Evolutionary conservation across 768 basidiomycete species (phyloP), one percentile per base, ranked within the genome.

Genomic region (Leccinum uliginosum): DNA sequence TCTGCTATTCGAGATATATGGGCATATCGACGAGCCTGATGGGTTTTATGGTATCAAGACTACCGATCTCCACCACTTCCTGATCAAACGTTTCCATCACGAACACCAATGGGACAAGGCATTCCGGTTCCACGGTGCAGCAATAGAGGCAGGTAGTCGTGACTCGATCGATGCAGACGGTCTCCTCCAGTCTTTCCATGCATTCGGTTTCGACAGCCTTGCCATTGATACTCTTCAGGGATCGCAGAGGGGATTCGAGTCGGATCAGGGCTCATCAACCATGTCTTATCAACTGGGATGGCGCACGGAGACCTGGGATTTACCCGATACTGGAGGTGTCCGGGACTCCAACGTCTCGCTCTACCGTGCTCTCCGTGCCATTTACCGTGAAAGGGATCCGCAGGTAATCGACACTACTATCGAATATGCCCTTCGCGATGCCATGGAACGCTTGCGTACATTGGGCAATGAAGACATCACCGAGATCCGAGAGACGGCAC

Each of bases 21-120:
- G 86, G 53, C 89, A 93, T 63, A 93, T 99, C 58, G 95, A 97
- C 65, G 97, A 99, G 69, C 95, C 95, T 0, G 97, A 99, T 64
- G 94, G 97, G 2, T 99, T 99, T 70, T 99, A 99, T 71, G 93
- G 93, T 6, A 93, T 98, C 57, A 80, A 86, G 59, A 85, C 88
- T 7, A 72, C 79, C 30, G 85, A 98, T 66, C 80, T 91, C n/a
- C 81, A 84, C 24, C 80, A 82, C 45, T 89, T 94, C 55, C 79
- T 99, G 34, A 78, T 94, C 51, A 87, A 85, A 59, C 84, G 92
- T 10, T 87, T 96, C 59, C 90, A 92, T 62, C 97, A 99, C 60
- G 97, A 99, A 70, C 80, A 85, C 19, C 88, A 95, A 66, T 96
- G 93, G 90, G 85, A 87, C 46, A 91, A 89, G 66, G 93, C 95